Evolutionary conservation across 2,329 filamentous ascomycete species (phyloP).

Genomic region (Lecanicillium sp.): DNA sequence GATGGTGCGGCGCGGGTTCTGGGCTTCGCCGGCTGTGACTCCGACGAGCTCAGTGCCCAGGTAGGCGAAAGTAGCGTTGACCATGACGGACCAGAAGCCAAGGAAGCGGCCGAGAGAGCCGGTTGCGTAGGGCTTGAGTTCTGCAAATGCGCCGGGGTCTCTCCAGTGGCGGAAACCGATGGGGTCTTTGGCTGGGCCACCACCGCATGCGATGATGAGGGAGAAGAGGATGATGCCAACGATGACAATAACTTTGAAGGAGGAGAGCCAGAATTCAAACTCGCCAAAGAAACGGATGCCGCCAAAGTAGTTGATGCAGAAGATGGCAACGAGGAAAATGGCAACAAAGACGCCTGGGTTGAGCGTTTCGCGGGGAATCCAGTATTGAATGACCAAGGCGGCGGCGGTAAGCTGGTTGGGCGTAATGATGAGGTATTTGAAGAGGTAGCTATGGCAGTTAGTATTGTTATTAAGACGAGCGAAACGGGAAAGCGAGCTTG

Average conservation of each 20-base stretch:
- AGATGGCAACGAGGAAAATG: constrained; percentile 54
- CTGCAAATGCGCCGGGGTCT: constrained; percentile 41
- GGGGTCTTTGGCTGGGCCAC: constrained; percentile 53
- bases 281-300: constrained; percentile 62
- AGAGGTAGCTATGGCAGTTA: constrained; percentile 41
- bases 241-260: constrained; percentile 62
- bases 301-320: constrained; percentile 54
- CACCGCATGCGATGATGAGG: constrained; percentile 55
- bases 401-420: constrained; percentile 78
- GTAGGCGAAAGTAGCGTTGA: constrained; percentile 72
- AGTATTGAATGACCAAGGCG: constrained; percentile 72
- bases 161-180: constrained; percentile 61
- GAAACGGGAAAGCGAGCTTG: background rate
- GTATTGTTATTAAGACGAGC: background rate
- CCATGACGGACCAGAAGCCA: constrained; percentile 62
- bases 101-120: constrained; percentile 42
- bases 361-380: constrained; percentile 55
- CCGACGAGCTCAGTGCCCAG: constrained; percentile 70
- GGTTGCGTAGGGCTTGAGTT: constrained; percentile 15
- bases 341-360: constrained; percentile 77
- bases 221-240: constrained; percentile 57
- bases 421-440: constrained; percentile 78
- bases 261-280: constrained; percentile 53
- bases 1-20: constrained; percentile 70
- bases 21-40: constrained; percentile 70